Conservation (phyloP, 1,284 basidiomycete species). For the Ceratobasidium sp. region DNA sequence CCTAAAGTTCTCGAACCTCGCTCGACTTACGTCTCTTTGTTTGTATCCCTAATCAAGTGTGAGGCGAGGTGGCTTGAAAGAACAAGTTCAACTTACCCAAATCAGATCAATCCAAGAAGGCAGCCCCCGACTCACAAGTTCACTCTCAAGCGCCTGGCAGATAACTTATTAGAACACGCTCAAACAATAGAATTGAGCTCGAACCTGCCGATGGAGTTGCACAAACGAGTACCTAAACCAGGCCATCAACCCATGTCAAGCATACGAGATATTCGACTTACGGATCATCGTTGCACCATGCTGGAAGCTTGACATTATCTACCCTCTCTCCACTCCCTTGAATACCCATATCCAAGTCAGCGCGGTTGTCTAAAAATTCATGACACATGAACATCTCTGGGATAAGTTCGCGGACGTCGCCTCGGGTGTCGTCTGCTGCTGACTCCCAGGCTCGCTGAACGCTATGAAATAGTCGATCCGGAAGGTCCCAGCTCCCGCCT, state of each 20-base stretch:
- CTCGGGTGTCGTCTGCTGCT: slow-evolving; percentile 86
- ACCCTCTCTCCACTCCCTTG: slow-evolving; percentile 85
- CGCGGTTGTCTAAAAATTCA: slow-evolving; percentile 79
- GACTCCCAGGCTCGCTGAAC: slow-evolving; percentile 85
- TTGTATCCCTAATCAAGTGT: slow-evolving; percentile 67
- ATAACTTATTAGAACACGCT: background rate
- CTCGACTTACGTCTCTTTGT: slow-evolving; percentile 73
- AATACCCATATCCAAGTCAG: slow-evolving; percentile 85
- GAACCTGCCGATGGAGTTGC: slow-evolving; percentile 79
- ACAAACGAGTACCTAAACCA: slow-evolving; percentile 87
- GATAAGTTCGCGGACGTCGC: slow-evolving; percentile 94
- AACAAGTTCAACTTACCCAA: slow-evolving; percentile 60
- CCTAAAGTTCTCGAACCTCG: too few relatives aligned
- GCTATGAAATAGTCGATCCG: slow-evolving; percentile 91
- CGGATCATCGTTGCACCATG: slow-evolving; percentile 79
- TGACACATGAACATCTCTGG: slow-evolving; percentile 90
- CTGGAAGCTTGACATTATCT: slow-evolving; percentile 89
- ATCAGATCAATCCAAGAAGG: slow-evolving; percentile 95
- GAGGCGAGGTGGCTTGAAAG: background rate
- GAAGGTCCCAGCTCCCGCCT: slow-evolving; percentile 97
- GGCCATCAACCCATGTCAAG: background rate
- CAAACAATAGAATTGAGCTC: slow-evolving; percentile 23
- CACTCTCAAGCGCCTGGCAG: slow-evolving; percentile 86
- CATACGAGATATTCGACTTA: background rate
- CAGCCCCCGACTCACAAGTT: slow-evolving; percentile 87